These are phyloP conservation scores for Mucor lusitanicus DNA, from an alignment of 371 early-diverging fungal genomes.

Conservation along the genomic window DNA sequence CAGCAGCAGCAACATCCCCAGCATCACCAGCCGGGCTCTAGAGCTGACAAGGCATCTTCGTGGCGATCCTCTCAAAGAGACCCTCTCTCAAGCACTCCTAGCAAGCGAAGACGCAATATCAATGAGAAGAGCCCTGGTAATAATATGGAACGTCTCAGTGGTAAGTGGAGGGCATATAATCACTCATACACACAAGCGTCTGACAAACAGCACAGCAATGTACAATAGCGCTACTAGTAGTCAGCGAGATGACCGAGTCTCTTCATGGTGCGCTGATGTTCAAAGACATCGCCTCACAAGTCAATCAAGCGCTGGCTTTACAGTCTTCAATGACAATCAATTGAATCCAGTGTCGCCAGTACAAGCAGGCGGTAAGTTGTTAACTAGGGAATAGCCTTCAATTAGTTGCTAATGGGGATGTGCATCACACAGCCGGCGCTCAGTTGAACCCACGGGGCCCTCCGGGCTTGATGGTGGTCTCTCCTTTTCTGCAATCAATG, in stretches of 20 bases:
- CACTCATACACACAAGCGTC: neutral
- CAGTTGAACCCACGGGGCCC: neutral
- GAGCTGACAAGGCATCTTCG: neutral
- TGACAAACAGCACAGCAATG: neutral
- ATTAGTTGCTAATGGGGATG: neutral
- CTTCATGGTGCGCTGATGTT: neutral
- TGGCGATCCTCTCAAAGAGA: neutral
- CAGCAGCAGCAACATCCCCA: neutral
- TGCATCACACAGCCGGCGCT: neutral
- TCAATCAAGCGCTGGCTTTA: neutral
- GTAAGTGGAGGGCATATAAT: neutral
- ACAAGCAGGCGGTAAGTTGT: neutral
- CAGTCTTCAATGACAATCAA: neutral
- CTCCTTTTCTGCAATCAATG: neutral
- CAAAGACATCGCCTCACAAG: neutral
- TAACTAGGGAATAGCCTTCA: neutral
- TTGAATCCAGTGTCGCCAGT: neutral
- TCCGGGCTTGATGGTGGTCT: neutral
- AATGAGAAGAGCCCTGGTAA: neutral
- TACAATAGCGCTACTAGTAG: neutral
- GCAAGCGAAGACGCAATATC: neutral
- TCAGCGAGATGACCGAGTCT: neutral
- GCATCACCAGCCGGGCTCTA: neutral
- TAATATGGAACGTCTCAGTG: neutral
- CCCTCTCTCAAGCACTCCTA: neutral